A percentile compares a stretch with the other conserved stretches of the same genome.
These are phyloP conservation scores for Aureococcus anophagefferens DNA, from an alignment of 108 stramenopile species.

Conservation along the genomic window DNA sequence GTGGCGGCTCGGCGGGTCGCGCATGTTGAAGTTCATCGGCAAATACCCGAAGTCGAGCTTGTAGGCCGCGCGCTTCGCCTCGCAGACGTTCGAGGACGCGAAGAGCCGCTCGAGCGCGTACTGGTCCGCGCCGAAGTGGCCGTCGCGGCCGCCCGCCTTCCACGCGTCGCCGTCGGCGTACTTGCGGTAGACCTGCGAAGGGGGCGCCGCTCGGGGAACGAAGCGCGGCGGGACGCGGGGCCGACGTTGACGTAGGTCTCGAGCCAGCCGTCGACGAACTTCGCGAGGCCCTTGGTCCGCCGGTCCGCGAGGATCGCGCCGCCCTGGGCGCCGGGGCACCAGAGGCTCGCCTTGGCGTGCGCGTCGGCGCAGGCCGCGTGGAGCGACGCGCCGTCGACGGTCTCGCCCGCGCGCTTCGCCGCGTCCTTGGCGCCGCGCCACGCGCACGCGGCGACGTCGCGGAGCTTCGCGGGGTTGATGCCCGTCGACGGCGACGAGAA, in stretches of 20 bases:
- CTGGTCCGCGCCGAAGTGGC: slow-evolving; percentile 1
- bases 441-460: not conserved
- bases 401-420: not conserved
- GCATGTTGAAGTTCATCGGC: not conserved
- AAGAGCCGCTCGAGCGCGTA: not conserved
- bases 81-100: not conserved
- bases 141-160: not conserved
- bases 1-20: not conserved
- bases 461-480: too few relatives aligned
- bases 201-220: too few relatives aligned
- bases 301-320: not conserved
- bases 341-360: too few relatives aligned
- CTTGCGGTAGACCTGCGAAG: too few relatives aligned
- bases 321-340: not conserved
- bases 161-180: not conserved
- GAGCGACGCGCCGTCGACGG: not conserved
- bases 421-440: not conserved
- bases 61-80: not conserved
- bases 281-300: not conserved
- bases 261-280: not conserved
- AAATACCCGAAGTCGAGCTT: not conserved
- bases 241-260: not conserved
- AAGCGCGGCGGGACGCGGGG: too few relatives aligned
- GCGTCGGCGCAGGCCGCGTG: not conserved
- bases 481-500: too few relatives aligned